phyloP scores from a whole-genome alignment of 2,329 filamentous ascomycete genomes.

The Calonectria pseudoreteaudii region DNA sequence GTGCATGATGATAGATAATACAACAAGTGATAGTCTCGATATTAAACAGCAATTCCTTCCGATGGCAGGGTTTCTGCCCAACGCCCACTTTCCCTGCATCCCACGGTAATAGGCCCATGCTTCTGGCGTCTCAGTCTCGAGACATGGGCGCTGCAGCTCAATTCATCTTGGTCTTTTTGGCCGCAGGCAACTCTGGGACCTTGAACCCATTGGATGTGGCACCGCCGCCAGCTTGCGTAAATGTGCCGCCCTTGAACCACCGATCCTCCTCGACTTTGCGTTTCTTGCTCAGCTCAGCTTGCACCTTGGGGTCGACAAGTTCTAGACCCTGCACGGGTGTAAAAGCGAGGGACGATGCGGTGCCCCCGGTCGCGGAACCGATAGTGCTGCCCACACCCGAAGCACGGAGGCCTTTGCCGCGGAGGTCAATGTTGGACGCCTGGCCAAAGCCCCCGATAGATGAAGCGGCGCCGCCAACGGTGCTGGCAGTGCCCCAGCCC shows the following conservation, averaged over 20 bases:
- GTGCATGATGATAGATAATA: neutral
- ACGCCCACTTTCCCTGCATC: neutral
- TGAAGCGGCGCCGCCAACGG: slow-evolving; percentile 76
- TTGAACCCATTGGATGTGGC: slow-evolving; percentile 78
- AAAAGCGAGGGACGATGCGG: slow-evolving; percentile 89
- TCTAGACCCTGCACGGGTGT: slow-evolving; percentile 95
- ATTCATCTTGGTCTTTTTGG: slow-evolving; percentile 73
- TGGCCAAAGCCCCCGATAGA: slow-evolving; percentile 84
- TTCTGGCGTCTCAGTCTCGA: slow-evolving; percentile 5
- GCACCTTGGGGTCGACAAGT: slow-evolving; percentile 91
- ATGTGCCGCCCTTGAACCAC: slow-evolving; percentile 98
- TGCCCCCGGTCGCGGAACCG: slow-evolving; percentile 75
- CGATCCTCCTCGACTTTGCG: slow-evolving; percentile 93
- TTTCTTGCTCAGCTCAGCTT: slow-evolving; percentile 89
- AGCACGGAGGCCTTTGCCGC: slow-evolving; percentile 82
- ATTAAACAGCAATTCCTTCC: neutral
- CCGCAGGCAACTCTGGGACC: slow-evolving; percentile 78
- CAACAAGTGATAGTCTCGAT: neutral
- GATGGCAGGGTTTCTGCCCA: neutral
- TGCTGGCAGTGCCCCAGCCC: slow-evolving; percentile 85
- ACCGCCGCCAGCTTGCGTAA: slow-evolving; percentile 80
- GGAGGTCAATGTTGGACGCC: slow-evolving; percentile 74
- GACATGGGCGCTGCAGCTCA: slow-evolving; percentile 46
- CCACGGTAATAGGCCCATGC: neutral
- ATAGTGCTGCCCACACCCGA: slow-evolving; percentile 83